Evolutionary conservation across 2,329 filamentous ascomycete species (phyloP).

Genomic region (Bipolaris gigantea): DNA sequence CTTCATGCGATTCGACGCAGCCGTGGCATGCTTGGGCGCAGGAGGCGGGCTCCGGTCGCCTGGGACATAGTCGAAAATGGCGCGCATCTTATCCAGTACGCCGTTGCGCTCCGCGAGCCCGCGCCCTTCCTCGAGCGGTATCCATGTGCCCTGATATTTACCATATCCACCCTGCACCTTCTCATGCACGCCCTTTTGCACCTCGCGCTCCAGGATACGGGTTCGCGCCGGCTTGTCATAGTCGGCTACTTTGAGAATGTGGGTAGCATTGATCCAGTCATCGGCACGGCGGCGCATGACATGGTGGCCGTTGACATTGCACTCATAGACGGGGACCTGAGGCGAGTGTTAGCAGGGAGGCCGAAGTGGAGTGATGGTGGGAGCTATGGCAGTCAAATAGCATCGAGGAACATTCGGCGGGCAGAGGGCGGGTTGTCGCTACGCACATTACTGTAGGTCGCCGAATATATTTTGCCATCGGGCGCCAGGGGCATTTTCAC

Average conservation of each 20-base stretch:
- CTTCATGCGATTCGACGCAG: conserved; percentile 74
- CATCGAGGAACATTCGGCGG: neutral
- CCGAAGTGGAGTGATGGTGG: conserved; percentile 2
- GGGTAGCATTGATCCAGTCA: conserved; percentile 99
- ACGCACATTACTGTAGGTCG: conserved; percentile 62
- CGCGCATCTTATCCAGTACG: conserved; percentile 76
- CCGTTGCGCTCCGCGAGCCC: conserved; percentile 84
- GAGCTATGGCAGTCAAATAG: neutral
- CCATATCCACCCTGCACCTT: conserved; percentile 98
- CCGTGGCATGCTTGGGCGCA: conserved; percentile 82
- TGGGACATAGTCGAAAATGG: conserved; percentile 86
- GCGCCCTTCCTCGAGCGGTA: conserved; percentile 81
- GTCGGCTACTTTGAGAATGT: conserved; percentile 94
- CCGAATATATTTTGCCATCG: conserved; percentile 60
- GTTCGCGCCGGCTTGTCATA: conserved; percentile 97
- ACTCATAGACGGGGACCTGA: conserved; percentile 94
- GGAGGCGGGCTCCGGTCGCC: conserved; percentile 88
- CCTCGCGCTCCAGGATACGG: conserved; percentile 91
- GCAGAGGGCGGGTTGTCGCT: conserved; percentile 4
- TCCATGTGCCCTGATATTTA: conserved; percentile 99
- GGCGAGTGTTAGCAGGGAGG: conserved; percentile 23
- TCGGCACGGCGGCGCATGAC: conserved; percentile 93
- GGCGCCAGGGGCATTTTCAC: conserved; percentile 43
- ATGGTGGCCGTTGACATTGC: conserved; percentile 84
- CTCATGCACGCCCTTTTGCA: conserved; percentile 94